Base-by-base conservation (phyloP, 306 rosid genomes). In the Sesbania bispinosa region DNA sequence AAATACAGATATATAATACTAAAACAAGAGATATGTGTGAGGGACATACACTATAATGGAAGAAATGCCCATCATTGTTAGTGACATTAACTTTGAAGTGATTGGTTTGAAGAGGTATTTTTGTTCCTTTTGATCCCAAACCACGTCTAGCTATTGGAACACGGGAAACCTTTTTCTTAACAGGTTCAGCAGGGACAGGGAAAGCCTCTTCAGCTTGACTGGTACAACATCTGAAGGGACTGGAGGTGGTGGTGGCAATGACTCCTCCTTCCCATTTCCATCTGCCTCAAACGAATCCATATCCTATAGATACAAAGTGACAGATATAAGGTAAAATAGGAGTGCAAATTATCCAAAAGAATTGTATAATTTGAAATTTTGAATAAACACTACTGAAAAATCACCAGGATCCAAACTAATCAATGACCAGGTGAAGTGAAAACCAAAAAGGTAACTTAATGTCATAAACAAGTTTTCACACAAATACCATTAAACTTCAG, bases 161-260 rank as follows among this genome's bases (percentile, higher is more conserved):
- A 2, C 90, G 87, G 8, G 80, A 62, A 62, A 42, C 29, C 71
- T 90, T 90, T 38, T 94, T 90, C 88, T 88, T 86, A 50, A 62
- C 85, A 0, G 85, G 81, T 55, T 90, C 91, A 1, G 62, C 64
- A 52, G 69, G 63, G 24, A 69, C 52, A 41, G 66, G 32, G 7
- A 55, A 10, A 30, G 9, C 79, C 5, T 47, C 77, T 13, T 80
- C 92, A 6, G 55, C 76, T 50, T 84, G 33, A 85, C 20, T 1
- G 94, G 98, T 46, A 90, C 85, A 36, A 93, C 71, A 80, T 93
- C 71, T 0, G 92, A 81, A 2, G 98, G 98, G 21, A 80, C 76
- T 0, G 97, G 88, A 24, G 98, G 97, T 2, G 98, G 97, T 15
- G 97, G 98, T 0, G 96, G 96, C 78, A 93, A 64, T 0, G 69